Evolutionary conservation across 148 eudicot genomes (phyloP).

Genomic region (Camellia japonica): DNA sequence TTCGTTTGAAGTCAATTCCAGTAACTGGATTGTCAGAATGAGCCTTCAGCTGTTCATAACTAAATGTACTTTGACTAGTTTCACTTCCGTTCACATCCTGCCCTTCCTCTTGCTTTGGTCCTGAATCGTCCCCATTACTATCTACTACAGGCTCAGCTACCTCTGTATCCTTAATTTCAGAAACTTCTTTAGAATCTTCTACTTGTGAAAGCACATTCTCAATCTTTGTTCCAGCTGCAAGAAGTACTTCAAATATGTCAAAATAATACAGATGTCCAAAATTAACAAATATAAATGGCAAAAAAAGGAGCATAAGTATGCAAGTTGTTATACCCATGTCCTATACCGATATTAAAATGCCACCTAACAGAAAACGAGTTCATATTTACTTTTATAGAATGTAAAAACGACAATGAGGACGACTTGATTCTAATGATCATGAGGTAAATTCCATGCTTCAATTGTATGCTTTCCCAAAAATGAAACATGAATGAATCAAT

Average conservation of each 20-base stretch:
- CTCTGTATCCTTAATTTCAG: slow-evolving; percentile 41
- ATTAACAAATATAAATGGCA: background rate
- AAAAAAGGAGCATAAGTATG: background rate
- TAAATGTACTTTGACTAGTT: slow-evolving; percentile 60
- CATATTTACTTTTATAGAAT: background rate
- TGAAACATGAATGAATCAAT: background rate
- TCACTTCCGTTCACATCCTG: slow-evolving; percentile 61
- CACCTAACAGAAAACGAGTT: too few relatives aligned
- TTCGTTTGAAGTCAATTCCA: slow-evolving; percentile 89
- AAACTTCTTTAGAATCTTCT: slow-evolving; percentile 48
- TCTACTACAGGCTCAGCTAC: slow-evolving; percentile 36
- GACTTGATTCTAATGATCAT: background rate
- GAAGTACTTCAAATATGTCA: background rate
- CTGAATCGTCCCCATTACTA: slow-evolving; percentile 46
- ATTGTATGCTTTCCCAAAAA: background rate
- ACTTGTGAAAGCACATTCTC: slow-evolving; percentile 43
- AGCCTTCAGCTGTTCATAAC: slow-evolving; percentile 75
- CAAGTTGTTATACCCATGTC: background rate
- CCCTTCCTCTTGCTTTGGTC: slow-evolving; percentile 44
- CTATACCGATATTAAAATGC: background rate
- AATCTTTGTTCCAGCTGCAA: slow-evolving; percentile 42
- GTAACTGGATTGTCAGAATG: slow-evolving; percentile 85
- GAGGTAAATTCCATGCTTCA: background rate
- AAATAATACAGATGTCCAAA: background rate
- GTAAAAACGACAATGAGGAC: background rate